These are phyloP conservation scores for Cryptococcus sp. DNA, from an alignment of 1,284 basidiomycete species.

Conservation along the genomic window DNA sequence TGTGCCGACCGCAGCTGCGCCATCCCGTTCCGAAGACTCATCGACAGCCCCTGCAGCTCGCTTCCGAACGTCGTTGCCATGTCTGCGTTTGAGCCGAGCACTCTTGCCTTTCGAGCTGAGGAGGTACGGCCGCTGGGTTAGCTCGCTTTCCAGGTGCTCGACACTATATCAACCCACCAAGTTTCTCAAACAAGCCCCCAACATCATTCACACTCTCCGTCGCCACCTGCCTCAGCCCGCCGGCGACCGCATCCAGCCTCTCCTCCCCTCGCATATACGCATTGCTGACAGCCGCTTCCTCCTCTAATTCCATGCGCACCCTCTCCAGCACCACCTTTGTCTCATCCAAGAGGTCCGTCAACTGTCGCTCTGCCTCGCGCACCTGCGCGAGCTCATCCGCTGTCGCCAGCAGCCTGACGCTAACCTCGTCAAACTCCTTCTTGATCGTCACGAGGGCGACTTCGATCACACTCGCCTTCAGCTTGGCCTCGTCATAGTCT, in stretches of 20 bases:
- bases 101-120: constrained; percentile 69
- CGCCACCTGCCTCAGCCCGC: constrained; percentile 63
- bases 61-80: constrained; percentile 62
- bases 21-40: constrained; percentile 62
- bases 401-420: constrained; percentile 66
- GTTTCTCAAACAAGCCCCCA: constrained; percentile 71
- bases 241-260: constrained; percentile 66
- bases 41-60: constrained; percentile 59
- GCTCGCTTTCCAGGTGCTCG: neutral
- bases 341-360: constrained; percentile 58
- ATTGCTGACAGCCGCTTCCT: constrained; percentile 70
- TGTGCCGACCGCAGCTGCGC: constrained; percentile 54
- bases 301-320: constrained; percentile 62
- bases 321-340: constrained; percentile 60
- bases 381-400: constrained; percentile 67
- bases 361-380: constrained; percentile 53
- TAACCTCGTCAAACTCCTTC: constrained; percentile 86
- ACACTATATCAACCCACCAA: constrained; percentile 57
- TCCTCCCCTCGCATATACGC: constrained; percentile 74
- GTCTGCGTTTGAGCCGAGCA: constrained; percentile 65
- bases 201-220: constrained; percentile 70
- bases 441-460: constrained; percentile 72
- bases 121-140: neutral
- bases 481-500: constrained; percentile 73
- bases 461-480: constrained; percentile 76